Conservation (phyloP, 352 stramenopile species). For the Phytophthora pinifolia region DNA sequence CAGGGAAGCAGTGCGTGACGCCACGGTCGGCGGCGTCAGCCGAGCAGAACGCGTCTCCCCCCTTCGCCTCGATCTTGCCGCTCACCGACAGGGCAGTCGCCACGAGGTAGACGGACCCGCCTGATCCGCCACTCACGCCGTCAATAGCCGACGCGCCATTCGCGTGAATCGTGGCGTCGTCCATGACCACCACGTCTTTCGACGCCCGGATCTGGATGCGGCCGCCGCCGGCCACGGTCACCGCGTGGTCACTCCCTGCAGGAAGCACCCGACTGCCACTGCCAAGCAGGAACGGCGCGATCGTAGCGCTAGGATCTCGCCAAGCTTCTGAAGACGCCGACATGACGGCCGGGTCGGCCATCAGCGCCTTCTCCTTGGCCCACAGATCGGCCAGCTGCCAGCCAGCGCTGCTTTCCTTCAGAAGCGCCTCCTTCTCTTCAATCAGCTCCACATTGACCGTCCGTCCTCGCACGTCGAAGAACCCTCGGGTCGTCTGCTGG, state of each 20-base stretch:
- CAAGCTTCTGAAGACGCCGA: slow-evolving; percentile 8
- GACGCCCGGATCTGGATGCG: slow-evolving; percentile 67
- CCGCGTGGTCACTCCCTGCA: slow-evolving; percentile 9
- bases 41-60: slow-evolving; percentile 52
- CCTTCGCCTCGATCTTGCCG: slow-evolving; percentile 45
- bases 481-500: slow-evolving; percentile 36
- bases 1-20: slow-evolving; percentile 49
- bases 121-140: slow-evolving; percentile 47
- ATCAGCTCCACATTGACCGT: slow-evolving; percentile 24
- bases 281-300: slow-evolving; percentile 48
- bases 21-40: slow-evolving; percentile 24
- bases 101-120: slow-evolving; percentile 54
- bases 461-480: slow-evolving; percentile 49
- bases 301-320: slow-evolving; percentile 26
- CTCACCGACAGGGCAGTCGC: slow-evolving; percentile 50
- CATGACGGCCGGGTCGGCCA: slow-evolving; percentile 21
- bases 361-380: slow-evolving; percentile 33
- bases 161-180: slow-evolving; percentile 43
- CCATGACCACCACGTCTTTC: slow-evolving; percentile 71
- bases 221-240: slow-evolving; percentile 42
- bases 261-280: slow-evolving; percentile 37
- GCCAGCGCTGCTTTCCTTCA: slow-evolving; percentile 43
- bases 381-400: slow-evolving; percentile 62
- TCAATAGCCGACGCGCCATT: slow-evolving; percentile 47
- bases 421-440: slow-evolving; percentile 33